These are phyloP conservation scores for Picea sitchensis DNA, from an alignment of 75 land plant species.

Conservation along the genomic window DNA sequence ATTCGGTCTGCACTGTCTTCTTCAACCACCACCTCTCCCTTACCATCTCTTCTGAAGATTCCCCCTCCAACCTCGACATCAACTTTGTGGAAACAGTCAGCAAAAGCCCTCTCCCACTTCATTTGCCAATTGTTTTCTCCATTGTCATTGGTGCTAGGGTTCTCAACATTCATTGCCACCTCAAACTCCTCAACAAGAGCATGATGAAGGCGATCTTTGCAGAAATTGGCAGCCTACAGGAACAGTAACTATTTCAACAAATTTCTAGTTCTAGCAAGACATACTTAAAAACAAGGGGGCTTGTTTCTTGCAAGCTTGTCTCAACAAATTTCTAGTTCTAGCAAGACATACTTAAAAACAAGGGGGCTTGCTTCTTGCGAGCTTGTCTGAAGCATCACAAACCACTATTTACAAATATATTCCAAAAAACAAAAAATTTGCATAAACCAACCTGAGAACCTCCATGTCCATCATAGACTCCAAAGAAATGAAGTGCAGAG, in stretches of 20 bases:
- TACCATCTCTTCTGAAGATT: too few relatives aligned
- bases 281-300: too few relatives aligned
- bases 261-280: too few relatives aligned
- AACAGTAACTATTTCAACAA: too few relatives aligned
- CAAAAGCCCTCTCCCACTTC: conserved; percentile 59
- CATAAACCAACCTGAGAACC: conserved; percentile 50
- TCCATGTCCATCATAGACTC: conserved; percentile 83
- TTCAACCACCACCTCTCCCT: neutral
- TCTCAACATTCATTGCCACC: conserved; percentile 10
- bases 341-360: too few relatives aligned
- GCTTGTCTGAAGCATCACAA: too few relatives aligned
- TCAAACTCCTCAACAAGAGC: conserved; percentile 67
- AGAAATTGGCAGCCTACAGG: too few relatives aligned
- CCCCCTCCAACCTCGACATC: conserved; percentile 63
- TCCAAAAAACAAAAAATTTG: too few relatives aligned
- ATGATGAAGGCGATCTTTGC: conserved; percentile 56
- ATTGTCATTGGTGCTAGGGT: conserved; percentile 4
- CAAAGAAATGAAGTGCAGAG: conserved; percentile 53
- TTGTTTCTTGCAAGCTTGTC: too few relatives aligned
- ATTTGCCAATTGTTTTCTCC: conserved; percentile 22
- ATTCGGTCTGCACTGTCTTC: conserved; percentile 32
- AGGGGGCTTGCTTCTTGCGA: too few relatives aligned
- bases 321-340: too few relatives aligned
- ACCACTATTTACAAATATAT: too few relatives aligned
- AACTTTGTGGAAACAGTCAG: conserved; percentile 62